Evolutionary conservation across 2,329 filamentous ascomycete species (phyloP).

Genomic region (Lecanicillium sp.): DNA sequence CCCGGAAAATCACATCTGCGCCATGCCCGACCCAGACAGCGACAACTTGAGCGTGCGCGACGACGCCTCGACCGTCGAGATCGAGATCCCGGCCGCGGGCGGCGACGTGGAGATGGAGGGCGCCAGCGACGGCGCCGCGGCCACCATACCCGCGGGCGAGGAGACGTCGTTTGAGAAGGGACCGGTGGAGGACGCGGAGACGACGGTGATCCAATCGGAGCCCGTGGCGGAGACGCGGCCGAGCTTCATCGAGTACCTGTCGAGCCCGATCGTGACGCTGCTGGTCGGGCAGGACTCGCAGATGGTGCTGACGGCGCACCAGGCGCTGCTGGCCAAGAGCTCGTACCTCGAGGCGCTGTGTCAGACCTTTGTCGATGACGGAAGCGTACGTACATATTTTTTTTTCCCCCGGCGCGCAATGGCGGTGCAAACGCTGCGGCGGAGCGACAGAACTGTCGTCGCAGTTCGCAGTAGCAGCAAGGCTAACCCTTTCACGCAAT

Average conservation of each 20-base stretch:
- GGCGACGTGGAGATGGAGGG: constrained; percentile 37
- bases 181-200: constrained; percentile 23
- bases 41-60: constrained; percentile 16
- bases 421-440: too few species aligned
- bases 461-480: too few species aligned
- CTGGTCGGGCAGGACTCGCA: constrained; percentile 57
- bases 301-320: constrained; percentile 69
- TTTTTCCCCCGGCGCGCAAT: neutral
- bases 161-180: constrained; percentile 29
- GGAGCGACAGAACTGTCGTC: too few species aligned
- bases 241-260: constrained; percentile 54
- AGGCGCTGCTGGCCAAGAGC: constrained; percentile 66
- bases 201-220: constrained; percentile 31
- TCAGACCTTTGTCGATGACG: constrained; percentile 54
- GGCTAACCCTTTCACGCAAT: neutral
- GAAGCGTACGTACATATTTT: constrained; percentile 44
- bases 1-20: constrained; percentile 19
- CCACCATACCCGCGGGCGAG: constrained; percentile 23
- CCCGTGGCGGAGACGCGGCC: constrained; percentile 29
- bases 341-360: constrained; percentile 66
- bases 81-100: constrained; percentile 21
- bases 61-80: constrained; percentile 17
- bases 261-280: constrained; percentile 63
- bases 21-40: constrained; percentile 27
- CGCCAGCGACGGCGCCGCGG: constrained; percentile 16